Percentiles rank a stretch among this genome's conserved stretches.
These are phyloP conservation scores for Daldinia concentrica DNA, from an alignment of 495 filamentous ascomycete species.

Conservation along the genomic window DNA sequence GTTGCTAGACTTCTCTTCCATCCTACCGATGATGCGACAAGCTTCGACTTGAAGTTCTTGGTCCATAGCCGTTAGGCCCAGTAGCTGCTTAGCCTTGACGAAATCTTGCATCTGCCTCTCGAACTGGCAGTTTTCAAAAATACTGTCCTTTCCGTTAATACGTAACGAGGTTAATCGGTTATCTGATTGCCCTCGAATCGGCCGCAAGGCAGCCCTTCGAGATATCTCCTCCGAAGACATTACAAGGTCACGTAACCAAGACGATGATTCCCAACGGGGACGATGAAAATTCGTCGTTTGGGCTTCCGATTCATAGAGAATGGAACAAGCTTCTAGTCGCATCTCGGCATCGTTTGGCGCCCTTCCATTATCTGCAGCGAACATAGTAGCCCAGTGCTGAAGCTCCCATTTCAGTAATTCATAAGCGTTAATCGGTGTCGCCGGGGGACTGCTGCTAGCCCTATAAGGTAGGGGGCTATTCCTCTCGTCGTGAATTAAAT, in stretches of 20 bases:
- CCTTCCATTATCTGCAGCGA: conserved; percentile 42
- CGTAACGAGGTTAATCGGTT: conserved; percentile 49
- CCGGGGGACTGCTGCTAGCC: conserved; percentile 48
- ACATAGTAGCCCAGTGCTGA: conserved; percentile 51
- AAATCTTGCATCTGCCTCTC: conserved; percentile 60
- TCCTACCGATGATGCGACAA: conserved; percentile 59
- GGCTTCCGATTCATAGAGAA: conserved; percentile 54
- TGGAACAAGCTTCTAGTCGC: conserved; percentile 53
- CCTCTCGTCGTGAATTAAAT: conserved; percentile 66
- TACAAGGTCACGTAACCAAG: conserved; percentile 66
- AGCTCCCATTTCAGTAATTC: conserved; percentile 63
- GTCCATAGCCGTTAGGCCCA: conserved; percentile 64
- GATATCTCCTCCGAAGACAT: conserved; percentile 52
- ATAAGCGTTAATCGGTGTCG: conserved; percentile 57
- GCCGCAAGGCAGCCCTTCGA: conserved; percentile 49
- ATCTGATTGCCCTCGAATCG: conserved; percentile 47
- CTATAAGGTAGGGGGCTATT: conserved; percentile 58
- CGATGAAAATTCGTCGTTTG: conserved; percentile 34
- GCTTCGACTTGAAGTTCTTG: conserved; percentile 62
- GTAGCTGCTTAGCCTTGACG: conserved; percentile 56
- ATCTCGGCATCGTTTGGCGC: conserved; percentile 55
- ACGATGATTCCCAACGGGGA: conserved; percentile 44
- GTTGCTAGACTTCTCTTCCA: conserved; percentile 55
- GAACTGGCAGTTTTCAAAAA: conserved; percentile 59
- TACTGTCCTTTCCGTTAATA: conserved; percentile 59